These are phyloP conservation scores for Triticum urartu DNA, from an alignment of 176 grass and related monocot genomes.

Conservation along the genomic window DNA sequence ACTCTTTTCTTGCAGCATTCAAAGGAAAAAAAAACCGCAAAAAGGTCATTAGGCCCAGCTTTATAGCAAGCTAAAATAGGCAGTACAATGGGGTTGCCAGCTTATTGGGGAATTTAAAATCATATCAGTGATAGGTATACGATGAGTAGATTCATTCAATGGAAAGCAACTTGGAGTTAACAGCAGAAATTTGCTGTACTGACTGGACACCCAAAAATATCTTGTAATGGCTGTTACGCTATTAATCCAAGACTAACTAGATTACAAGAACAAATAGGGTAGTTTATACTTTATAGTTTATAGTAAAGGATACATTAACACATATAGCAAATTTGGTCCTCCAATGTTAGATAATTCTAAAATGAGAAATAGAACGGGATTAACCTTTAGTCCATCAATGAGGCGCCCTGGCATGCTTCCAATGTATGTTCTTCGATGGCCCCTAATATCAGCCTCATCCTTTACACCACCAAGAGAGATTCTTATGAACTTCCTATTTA, in stretches of 20 bases:
- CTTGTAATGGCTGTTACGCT: background rate
- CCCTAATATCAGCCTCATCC: slow-evolving; percentile 99
- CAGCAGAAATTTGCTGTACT: background rate
- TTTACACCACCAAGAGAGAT: slow-evolving; percentile 98
- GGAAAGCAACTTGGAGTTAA: background rate
- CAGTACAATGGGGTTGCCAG: background rate
- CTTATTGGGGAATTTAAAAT: background rate
- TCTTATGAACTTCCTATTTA: slow-evolving; percentile 90
- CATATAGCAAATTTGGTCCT: background rate
- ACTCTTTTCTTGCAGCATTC: background rate
- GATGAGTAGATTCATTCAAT: slow-evolving; percentile 6
- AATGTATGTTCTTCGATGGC: slow-evolving; percentile 97
- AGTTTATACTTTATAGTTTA: slow-evolving; percentile 20
- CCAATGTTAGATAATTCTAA: slow-evolving; percentile 19
- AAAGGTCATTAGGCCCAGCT: background rate
- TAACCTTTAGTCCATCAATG: slow-evolving; percentile 96
- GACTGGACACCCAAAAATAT: background rate
- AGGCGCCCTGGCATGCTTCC: slow-evolving; percentile 98
- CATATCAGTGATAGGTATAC: background rate
- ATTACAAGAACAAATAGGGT: slow-evolving; percentile 16
- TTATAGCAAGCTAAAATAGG: background rate
- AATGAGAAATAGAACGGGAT: slow-evolving; percentile 18
- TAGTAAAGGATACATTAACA: background rate
- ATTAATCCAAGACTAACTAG: slow-evolving; percentile 15
- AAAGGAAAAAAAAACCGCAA: background rate